Evolutionary conservation across 345 rosid genomes (phyloP), one percentile per base, ranked within the genome.

Genomic region (Citrus reticulata): DNA sequence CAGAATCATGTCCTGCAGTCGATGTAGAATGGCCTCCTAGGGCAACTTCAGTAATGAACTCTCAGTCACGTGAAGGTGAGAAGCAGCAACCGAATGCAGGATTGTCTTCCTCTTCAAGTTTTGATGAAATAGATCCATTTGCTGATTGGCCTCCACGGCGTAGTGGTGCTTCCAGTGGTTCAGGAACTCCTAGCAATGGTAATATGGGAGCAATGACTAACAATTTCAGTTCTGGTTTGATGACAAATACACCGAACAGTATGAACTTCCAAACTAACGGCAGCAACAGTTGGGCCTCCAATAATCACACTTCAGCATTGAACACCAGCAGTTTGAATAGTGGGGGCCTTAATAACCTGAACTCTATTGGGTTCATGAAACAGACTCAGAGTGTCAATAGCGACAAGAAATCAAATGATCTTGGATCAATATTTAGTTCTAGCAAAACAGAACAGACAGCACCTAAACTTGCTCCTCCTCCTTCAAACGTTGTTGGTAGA

Each of bases 1-100:
- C 86, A 4, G 78, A 85, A 70, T 76, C 93, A 77, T 92, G 95
- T 85, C 83, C 92, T 80, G 87, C 95, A 10, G 94, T 91, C 49
- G 97, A 91, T 62, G 81, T 92, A 14, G 97, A 93, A 85, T 95
- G 99, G 99, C 98, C 97, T 77, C 98, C 99, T 78, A 86, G 81
- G 68, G 78, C 84, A 70, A 82, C 92, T 58, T 85, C 86, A 34
- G 87, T 75, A 39, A 72, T 34, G 59, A 77, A 77, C 63, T 10
- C 87, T 80, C 86, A 78, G 32, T 71, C 77, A 34, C 79, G 76
- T 75, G 74, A 82, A 80, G 80, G 58, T 4, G 79, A 88, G 37
- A 83, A 87, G 81, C 87, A 84, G 79, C 88, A 88, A 81, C n/a
- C 74, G 71, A 82, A 80, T 74, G 78, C 81, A 2, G 90, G 86